Evolutionary conservation across 1,284 basidiomycete genomes (phyloP).

Genomic region (Farysia itapuensis): DNA sequence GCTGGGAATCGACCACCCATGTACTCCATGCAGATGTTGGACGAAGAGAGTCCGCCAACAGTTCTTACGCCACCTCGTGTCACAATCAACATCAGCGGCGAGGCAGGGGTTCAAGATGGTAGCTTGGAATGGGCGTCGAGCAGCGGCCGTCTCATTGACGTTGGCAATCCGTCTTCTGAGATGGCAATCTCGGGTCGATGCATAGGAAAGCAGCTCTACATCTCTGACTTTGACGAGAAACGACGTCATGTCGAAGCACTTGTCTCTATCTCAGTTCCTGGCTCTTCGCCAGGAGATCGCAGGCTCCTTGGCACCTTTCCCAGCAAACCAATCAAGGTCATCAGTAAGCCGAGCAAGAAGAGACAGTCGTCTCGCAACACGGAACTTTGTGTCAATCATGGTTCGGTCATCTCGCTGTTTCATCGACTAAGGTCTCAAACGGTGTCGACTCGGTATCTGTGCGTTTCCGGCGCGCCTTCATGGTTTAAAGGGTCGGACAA

Average conservation of each 20-base stretch:
- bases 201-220: constrained; percentile 85
- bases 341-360: constrained; percentile 75
- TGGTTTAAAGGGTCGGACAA: constrained; percentile 56
- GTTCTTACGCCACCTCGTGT: constrained; percentile 78
- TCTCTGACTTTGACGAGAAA: constrained; percentile 70
- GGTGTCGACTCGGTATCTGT: constrained; percentile 79
- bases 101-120: constrained; percentile 77
- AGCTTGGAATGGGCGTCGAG: constrained; percentile 81
- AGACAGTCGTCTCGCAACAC: constrained; percentile 79
- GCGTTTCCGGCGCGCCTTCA: constrained; percentile 77
- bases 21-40: constrained; percentile 44
- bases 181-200: constrained; percentile 68
- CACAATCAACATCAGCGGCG: constrained; percentile 86
- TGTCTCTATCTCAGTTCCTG: constrained; percentile 74
- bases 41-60: constrained; percentile 59
- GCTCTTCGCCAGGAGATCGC: constrained; percentile 67
- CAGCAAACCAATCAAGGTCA: constrained; percentile 93
- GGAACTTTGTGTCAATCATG: constrained; percentile 90
- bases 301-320: constrained; percentile 71
- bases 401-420: constrained; percentile 90
- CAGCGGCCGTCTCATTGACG: constrained; percentile 77
- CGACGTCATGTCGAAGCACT: constrained; percentile 47
- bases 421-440: constrained; percentile 81
- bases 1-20: constrained; percentile 52
- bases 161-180: constrained; percentile 65